A percentile compares a stretch with the other conserved stretches of the same genome.
Evolutionary conservation across 2,329 filamentous ascomycete genomes (phyloP).

Genomic region (Bipolaris zeicola): DNA sequence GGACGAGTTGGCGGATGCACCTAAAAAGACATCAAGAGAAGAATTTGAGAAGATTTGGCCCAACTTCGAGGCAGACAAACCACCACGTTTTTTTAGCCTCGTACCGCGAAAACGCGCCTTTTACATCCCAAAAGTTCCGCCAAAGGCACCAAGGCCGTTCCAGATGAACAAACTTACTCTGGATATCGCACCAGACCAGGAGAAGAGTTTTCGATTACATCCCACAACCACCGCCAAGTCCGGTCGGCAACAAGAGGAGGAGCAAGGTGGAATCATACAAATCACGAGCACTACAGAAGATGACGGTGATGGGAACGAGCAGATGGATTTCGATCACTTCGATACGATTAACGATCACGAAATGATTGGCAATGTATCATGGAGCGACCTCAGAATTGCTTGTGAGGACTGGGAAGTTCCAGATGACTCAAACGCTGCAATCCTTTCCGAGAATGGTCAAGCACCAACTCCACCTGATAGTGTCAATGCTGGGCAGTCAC

Average conservation of each 20-base stretch:
- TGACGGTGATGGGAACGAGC: slow-evolving; percentile 51
- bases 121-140: slow-evolving; percentile 77
- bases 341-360: slow-evolving; percentile 65
- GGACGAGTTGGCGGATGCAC: slow-evolving; percentile 63
- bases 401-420: slow-evolving; percentile 84
- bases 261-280: slow-evolving; percentile 62
- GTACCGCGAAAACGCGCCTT: slow-evolving; percentile 80
- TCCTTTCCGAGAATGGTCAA: slow-evolving; percentile 37
- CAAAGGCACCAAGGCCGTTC: slow-evolving; percentile 79
- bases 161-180: slow-evolving; percentile 86
- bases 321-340: slow-evolving; percentile 55
- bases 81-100: slow-evolving; percentile 80
- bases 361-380: slow-evolving; percentile 72
- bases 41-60: slow-evolving; percentile 82
- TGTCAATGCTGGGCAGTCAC: slow-evolving; percentile 38
- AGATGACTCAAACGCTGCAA: slow-evolving; percentile 34
- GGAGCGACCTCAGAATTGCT: slow-evolving; percentile 81
- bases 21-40: slow-evolving; percentile 74
- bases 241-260: slow-evolving; percentile 53
- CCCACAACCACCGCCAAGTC: slow-evolving; percentile 62
- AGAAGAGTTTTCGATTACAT: slow-evolving; percentile 78
- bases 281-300: slow-evolving; percentile 52
- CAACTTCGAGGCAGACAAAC: slow-evolving; percentile 74
- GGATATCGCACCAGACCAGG: slow-evolving; percentile 84
- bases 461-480: slow-evolving; percentile 35